Percentiles rank a stretch among this genome's conserved stretches.
Evolutionary conservation across 2,329 filamentous ascomycete species (phyloP).

Genomic region (Pyrenochaeta sp.): DNA sequence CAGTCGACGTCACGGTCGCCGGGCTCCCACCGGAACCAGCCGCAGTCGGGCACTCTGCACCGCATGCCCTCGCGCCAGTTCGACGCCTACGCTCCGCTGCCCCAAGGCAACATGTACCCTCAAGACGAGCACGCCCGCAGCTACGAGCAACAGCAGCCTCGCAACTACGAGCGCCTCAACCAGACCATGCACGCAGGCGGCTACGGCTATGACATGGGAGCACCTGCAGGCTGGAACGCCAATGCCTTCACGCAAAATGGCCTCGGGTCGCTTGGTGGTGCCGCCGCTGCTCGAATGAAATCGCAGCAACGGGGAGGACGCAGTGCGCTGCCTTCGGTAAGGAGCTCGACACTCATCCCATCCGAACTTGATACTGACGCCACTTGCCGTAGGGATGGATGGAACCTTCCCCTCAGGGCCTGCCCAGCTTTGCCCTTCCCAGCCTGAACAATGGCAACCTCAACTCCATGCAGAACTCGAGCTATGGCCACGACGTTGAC

Average conservation of each 20-base stretch:
- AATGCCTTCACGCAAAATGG: conserved; percentile 73
- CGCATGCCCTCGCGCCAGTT: conserved; percentile 80
- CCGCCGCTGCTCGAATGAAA: conserved; percentile 64
- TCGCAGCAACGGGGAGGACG: conserved; percentile 62
- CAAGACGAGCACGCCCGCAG: conserved; percentile 69
- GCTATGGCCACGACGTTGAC: conserved; percentile 63
- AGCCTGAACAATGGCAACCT: conserved; percentile 49
- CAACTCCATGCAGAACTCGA: conserved; percentile 50
- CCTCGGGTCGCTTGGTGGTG: conserved; percentile 66
- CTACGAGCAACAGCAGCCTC: conserved; percentile 57
- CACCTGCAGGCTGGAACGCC: conserved; percentile 83
- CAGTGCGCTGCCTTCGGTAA: conserved; percentile 75
- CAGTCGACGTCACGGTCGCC: conserved; percentile 71
- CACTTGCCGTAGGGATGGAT: conserved; percentile 66
- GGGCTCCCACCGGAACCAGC: conserved; percentile 73
- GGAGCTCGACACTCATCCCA: conserved; percentile 47
- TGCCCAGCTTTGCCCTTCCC: conserved; percentile 52
- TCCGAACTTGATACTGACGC: conserved; percentile 11
- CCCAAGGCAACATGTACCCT: conserved; percentile 70
- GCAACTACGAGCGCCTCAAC: conserved; percentile 68
- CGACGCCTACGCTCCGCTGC: conserved; percentile 74
- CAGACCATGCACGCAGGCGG: conserved; percentile 66
- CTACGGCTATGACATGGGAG: conserved; percentile 73
- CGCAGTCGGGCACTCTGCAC: conserved; percentile 65
- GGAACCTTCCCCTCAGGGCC: conserved; percentile 56